phyloP scores from a whole-genome alignment of 257 asterid genomes.

The Nicotiana attenuata region DNA sequence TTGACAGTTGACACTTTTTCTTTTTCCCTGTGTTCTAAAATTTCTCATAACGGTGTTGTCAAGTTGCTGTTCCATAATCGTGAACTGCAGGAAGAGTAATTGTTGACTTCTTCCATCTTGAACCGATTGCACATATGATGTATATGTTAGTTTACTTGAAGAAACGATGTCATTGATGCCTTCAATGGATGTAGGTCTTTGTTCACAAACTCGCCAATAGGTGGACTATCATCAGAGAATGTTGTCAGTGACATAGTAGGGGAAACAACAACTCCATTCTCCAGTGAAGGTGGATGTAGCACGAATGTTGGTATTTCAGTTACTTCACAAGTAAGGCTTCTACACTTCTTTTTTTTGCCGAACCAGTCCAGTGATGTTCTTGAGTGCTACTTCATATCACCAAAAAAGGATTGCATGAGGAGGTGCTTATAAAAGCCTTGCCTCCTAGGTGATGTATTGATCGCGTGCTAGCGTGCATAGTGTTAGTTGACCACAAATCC shows the following conservation, averaged over 20 bases:
- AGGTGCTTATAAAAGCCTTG: neutral
- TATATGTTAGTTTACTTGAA: neutral
- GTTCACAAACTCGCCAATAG: constrained; percentile 55
- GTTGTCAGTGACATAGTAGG: constrained; percentile 41
- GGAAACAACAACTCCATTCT: constrained; percentile 50
- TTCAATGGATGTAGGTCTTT: constrained; percentile 48
- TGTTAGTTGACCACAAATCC: neutral
- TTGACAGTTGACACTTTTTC: neutral
- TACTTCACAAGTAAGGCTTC: constrained; percentile 5
- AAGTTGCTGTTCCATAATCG: constrained; percentile 2
- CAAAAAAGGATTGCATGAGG: neutral
- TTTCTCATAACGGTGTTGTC: neutral
- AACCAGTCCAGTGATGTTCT: neutral
- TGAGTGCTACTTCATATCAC: neutral
- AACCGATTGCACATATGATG: neutral
- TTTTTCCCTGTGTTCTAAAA: neutral
- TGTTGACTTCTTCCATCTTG: neutral
- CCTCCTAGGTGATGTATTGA: neutral
- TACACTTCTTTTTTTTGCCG: neutral
- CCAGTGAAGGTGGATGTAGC: constrained; percentile 74
- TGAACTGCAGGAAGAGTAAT: constrained; percentile 3
- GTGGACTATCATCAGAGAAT: constrained; percentile 63
- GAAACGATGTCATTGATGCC: constrained; percentile 18
- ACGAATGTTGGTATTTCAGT: constrained; percentile 45
- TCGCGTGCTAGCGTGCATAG: neutral